Conservation (phyloP, 169 alveolate species). For the Cryptosporidium bovis region DNA sequence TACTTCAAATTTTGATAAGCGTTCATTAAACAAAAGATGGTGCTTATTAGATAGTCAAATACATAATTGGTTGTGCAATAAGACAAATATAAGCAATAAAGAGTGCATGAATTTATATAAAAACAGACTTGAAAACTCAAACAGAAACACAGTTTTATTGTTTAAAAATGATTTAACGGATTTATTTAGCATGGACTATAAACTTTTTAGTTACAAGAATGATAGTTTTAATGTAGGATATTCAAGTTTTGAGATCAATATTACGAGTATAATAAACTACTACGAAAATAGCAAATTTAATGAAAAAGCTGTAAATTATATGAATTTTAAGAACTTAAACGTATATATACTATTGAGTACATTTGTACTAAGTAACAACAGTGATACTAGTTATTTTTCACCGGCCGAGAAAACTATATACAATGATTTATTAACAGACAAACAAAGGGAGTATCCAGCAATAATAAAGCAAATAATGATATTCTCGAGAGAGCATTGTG, state of each 20-base stretch:
- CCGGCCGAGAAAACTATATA: background rate
- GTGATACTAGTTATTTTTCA: background rate
- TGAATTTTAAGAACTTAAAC: background rate
- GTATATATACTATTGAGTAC: constrained; percentile 30
- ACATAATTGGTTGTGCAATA: constrained; percentile 3
- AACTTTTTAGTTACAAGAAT: background rate
- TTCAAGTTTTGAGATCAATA: constrained; percentile 59
- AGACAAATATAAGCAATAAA: background rate
- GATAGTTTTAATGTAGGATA: constrained; percentile 26
- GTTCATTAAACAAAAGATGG: constrained; percentile 37
- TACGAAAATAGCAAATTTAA: background rate
- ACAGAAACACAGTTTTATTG: constrained; percentile 27
- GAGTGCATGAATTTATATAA: background rate
- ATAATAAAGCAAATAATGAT: background rate
- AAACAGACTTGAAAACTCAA: constrained; percentile 3
- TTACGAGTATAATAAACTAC: constrained; percentile 8
- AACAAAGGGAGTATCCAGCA: background rate
- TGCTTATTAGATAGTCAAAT: constrained; percentile 19
- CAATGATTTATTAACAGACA: background rate
- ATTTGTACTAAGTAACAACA: background rate
- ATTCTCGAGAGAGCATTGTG: background rate
- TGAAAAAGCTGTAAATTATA: background rate
- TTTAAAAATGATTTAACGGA: constrained; percentile 2
- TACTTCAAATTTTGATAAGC: constrained; percentile 24
- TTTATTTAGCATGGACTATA: constrained; percentile 52